Conservation (phyloP, 257 asterid genomes). For the Penstemon davidsonii region DNA sequence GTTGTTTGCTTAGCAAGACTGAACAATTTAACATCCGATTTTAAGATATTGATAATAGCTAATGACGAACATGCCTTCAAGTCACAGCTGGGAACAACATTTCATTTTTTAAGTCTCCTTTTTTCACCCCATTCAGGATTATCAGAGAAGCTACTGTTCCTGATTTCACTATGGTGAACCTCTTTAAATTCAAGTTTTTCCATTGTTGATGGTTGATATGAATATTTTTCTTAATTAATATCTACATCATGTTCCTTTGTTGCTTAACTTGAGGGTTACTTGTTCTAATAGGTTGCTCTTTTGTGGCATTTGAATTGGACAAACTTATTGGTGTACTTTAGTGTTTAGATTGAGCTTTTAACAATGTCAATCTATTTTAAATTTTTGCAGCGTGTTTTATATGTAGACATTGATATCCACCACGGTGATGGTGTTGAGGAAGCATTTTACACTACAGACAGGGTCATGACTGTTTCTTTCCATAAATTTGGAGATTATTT, state of each 20-base stretch:
- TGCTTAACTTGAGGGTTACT: slow-evolving; percentile 5
- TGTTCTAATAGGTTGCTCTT: neutral
- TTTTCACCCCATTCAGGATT: neutral
- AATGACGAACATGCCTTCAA: no score
- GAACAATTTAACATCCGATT: no score
- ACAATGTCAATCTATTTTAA: neutral
- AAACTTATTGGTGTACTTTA: neutral
- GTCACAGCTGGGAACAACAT: no score
- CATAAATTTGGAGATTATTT: slow-evolving; percentile 69
- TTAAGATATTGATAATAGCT: no score
- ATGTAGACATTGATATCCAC: slow-evolving; percentile 65
- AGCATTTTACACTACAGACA: slow-evolving; percentile 68
- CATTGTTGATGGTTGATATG: slow-evolving; percentile 7
- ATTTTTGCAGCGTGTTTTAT: slow-evolving; percentile 56
- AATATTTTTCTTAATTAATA: neutral
- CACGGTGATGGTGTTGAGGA: slow-evolving; percentile 73
- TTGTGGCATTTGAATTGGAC: slow-evolving; percentile 22
- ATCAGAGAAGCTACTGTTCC: neutral
- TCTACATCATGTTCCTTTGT: slow-evolving; percentile 1
- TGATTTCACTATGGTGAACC: slow-evolving; percentile 9
- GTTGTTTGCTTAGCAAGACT: no score
- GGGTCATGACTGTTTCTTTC: slow-evolving; percentile 70
- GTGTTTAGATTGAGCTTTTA: slow-evolving; percentile 6
- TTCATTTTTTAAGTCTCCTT: neutral
- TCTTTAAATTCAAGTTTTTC: no score